Percentiles rank a stretch among this genome's conserved stretches.
These are phyloP conservation scores for Coemansia sp. DNA, from an alignment of 192 early-diverging fungal genomes.

Conservation along the genomic window DNA sequence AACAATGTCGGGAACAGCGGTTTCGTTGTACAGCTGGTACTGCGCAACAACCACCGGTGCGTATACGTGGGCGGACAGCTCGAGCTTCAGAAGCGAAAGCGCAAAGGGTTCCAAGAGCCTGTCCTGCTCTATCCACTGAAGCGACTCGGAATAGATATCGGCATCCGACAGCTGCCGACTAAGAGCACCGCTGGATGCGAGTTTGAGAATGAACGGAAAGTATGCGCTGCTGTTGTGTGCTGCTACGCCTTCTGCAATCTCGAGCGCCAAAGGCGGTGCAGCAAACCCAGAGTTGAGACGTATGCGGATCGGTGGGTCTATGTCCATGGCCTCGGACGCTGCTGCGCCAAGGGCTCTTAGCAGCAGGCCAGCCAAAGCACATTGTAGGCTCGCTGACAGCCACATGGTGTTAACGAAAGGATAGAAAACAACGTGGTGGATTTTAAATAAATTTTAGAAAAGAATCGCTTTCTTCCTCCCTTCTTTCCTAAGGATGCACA, in stretches of 20 bases:
- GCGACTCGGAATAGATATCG: constrained; percentile 53
- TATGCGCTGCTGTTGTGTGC: constrained; percentile 65
- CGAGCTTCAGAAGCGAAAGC: constrained; percentile 64
- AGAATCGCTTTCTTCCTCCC: background rate
- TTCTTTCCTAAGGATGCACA: too few species aligned
- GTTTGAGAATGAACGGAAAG: constrained; percentile 63
- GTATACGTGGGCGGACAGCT: constrained; percentile 66
- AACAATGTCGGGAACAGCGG: constrained; percentile 60
- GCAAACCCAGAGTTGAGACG: constrained; percentile 53
- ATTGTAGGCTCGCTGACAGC: constrained; percentile 5
- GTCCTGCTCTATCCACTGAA: constrained; percentile 55
- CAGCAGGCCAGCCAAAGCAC: constrained; percentile 16
- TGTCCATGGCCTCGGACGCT: background rate
- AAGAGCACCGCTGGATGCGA: constrained; percentile 42
- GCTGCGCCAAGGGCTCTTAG: constrained; percentile 5
- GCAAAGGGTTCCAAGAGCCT: constrained; percentile 50
- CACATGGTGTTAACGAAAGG: background rate
- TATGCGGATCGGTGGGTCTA: constrained; percentile 33
- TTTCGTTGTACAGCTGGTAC: constrained; percentile 78
- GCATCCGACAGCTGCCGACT: constrained; percentile 29
- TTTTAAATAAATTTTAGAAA: background rate
- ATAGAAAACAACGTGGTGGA: background rate
- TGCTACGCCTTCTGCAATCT: constrained; percentile 74
- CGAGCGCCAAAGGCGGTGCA: constrained; percentile 70
- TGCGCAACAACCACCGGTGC: constrained; percentile 84